A percentile compares a stretch with the other conserved stretches of the same genome.
These are phyloP conservation scores for Craspedostauros australis DNA, from an alignment of 108 stramenopile species.

Conservation along the genomic window DNA sequence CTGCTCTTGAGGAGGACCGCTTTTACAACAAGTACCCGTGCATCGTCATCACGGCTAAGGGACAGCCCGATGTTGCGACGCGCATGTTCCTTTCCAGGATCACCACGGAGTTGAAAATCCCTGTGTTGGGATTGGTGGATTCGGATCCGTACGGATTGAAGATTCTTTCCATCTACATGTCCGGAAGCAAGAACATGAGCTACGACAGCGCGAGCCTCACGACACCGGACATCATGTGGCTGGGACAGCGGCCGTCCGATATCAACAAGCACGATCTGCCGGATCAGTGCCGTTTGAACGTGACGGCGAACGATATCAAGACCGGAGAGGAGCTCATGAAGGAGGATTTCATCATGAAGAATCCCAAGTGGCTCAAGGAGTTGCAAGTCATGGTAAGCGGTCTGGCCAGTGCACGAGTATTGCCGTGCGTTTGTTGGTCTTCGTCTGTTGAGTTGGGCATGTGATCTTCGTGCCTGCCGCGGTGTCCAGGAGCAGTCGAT, in stretches of 20 bases:
- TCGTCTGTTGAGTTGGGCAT: too few species aligned
- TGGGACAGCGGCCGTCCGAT: slow-evolving; percentile 92
- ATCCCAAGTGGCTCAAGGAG: slow-evolving; percentile 94
- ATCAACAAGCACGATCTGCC: slow-evolving; percentile 72
- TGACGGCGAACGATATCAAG: slow-evolving; percentile 96
- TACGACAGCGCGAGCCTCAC: slow-evolving; percentile 94
- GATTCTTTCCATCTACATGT: slow-evolving; percentile 93
- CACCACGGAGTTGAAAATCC: slow-evolving; percentile 85
- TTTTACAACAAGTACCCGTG: slow-evolving; percentile 97
- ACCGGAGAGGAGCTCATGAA: slow-evolving; percentile 92
- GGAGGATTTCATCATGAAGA: slow-evolving; percentile 94
- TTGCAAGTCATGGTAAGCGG: slow-evolving; percentile 83
- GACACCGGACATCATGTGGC: slow-evolving; percentile 92
- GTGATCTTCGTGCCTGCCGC: too few species aligned
- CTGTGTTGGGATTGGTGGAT: slow-evolving; percentile 94
- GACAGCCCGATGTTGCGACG: slow-evolving; percentile 94
- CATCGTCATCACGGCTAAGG: slow-evolving; percentile 97
- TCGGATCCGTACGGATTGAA: slow-evolving; percentile 97
- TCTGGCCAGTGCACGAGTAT: too few species aligned
- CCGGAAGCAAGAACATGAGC: slow-evolving; percentile 92
- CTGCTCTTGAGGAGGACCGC: slow-evolving; percentile 62
- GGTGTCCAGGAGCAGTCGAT: too few species aligned
- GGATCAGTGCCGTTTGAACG: slow-evolving; percentile 92
- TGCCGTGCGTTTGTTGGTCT: too few species aligned
- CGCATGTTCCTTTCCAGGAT: slow-evolving; percentile 82